Evolutionary conservation across 352 stramenopile genomes (phyloP).

Genomic region (Pythium insidiosum): DNA sequence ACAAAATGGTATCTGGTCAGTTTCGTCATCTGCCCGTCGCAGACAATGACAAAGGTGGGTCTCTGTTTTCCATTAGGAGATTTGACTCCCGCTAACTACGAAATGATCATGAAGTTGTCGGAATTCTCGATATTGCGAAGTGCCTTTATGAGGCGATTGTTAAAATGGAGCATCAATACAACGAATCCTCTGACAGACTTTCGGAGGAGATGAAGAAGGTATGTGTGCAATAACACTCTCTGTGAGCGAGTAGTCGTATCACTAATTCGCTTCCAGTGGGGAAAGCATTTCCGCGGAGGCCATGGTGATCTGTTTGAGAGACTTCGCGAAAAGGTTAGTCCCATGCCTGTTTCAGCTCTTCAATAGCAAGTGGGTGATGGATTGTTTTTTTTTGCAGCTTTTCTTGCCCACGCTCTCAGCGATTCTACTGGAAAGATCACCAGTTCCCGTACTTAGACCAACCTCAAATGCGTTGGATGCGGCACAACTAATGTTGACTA

Average conservation of each 20-base stretch:
- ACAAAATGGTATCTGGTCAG: constrained; percentile 94
- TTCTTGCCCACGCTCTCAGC: constrained; percentile 79
- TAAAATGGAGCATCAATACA: constrained; percentile 91
- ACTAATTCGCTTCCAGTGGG: constrained; percentile 33
- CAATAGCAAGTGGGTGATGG: background rate
- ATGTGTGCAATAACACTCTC: background rate
- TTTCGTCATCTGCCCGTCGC: constrained; percentile 96
- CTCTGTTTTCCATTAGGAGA: too few relatives aligned
- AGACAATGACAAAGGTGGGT: constrained; percentile 75
- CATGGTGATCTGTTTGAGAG: constrained; percentile 76
- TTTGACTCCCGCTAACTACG: too few relatives aligned
- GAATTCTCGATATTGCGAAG: constrained; percentile 97
- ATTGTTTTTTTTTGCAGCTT: constrained; percentile 25
- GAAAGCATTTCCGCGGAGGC: constrained; percentile 43
- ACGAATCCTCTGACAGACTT: constrained; percentile 58
- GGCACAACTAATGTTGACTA: constrained; percentile 72
- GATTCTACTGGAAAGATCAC: constrained; percentile 53
- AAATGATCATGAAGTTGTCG: too few relatives aligned
- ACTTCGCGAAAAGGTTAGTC: constrained; percentile 61
- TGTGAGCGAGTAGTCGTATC: background rate
- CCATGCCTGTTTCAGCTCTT: background rate
- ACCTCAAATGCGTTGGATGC: constrained; percentile 54
- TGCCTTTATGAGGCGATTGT: constrained; percentile 97
- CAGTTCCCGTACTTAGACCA: constrained; percentile 46
- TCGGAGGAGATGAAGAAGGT: constrained; percentile 79